Conservation (phyloP, 164 flowering plant genomes). For the Vitis cinerea region DNA sequence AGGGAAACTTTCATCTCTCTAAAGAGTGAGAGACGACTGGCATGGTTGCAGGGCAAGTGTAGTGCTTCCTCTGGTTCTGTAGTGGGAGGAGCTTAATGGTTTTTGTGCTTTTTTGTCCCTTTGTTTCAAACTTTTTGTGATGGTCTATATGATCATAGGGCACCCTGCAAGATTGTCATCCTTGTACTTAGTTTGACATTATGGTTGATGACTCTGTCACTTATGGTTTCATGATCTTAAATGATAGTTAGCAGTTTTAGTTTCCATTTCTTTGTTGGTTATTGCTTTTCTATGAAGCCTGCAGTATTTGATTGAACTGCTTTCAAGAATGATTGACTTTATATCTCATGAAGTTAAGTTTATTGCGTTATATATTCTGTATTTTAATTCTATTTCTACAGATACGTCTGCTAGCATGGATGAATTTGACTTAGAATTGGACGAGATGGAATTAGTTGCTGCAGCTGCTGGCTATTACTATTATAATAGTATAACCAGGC, state of each 20-base stretch:
- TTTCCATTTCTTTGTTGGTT: not conserved
- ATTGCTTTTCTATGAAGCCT: not conserved
- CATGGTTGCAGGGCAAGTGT: constrained; percentile 70
- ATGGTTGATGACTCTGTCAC: constrained; percentile 1
- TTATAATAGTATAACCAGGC: constrained; percentile 37
- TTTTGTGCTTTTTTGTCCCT: constrained; percentile 6
- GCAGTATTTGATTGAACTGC: not conserved
- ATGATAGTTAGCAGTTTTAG: constrained; percentile 3
- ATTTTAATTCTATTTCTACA: constrained; percentile 23
- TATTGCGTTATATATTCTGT: constrained; percentile 9
- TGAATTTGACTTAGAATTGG: constrained; percentile 64
- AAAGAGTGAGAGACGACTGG: constrained; percentile 52
- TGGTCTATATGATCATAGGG: not conserved
- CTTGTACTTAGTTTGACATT: constrained; percentile 11
- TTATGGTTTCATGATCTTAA: constrained; percentile 2
- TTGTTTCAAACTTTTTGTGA: not conserved
- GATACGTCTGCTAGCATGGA: constrained; percentile 45
- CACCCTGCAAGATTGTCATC: not conserved
- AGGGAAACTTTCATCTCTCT: constrained; percentile 69
- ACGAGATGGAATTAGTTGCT: constrained; percentile 75
- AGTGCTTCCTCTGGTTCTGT: constrained; percentile 31
- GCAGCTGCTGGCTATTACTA: constrained; percentile 72
- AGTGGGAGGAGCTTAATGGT: constrained; percentile 9
- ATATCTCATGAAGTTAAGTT: not conserved
- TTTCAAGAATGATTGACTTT: not conserved